These are phyloP conservation scores for Pisolithus thermaeus DNA, from an alignment of 1,284 basidiomycete genomes.

Conservation along the genomic window DNA sequence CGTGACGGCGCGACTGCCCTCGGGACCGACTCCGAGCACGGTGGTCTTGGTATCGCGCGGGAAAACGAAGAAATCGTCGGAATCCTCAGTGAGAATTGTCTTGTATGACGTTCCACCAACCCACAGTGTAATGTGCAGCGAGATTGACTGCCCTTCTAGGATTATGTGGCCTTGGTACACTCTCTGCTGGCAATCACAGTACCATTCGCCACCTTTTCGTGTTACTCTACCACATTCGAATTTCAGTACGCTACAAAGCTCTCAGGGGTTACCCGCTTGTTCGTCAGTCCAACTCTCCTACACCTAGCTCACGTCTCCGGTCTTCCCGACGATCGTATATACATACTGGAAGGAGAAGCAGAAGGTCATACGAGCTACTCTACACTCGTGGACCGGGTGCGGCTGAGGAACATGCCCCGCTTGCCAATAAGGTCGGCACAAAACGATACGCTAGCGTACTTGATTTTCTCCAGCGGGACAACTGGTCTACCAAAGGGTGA, in stretches of 20 bases:
- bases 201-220: constrained; percentile 59
- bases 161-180: constrained; percentile 55
- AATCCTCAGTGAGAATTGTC: constrained; percentile 61
- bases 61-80: constrained; percentile 54
- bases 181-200: constrained; percentile 51
- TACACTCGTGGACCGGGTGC: constrained; percentile 40
- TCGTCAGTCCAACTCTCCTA: constrained; percentile 52
- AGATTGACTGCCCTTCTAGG: constrained; percentile 35
- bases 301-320: constrained; percentile 46
- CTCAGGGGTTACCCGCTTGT: constrained; percentile 52
- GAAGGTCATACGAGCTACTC: constrained; percentile 39
- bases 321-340: constrained; percentile 46
- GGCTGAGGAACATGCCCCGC: constrained; percentile 33
- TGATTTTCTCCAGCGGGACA: constrained; percentile 74
- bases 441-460: constrained; percentile 59
- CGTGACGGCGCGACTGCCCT: constrained; percentile 55
- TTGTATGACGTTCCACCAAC: constrained; percentile 37
- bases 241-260: constrained; percentile 52
- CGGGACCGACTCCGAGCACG: constrained; percentile 36
- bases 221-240: constrained; percentile 63
- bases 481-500: constrained; percentile 71
- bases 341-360: constrained; percentile 43
- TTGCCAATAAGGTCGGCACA: constrained; percentile 42
- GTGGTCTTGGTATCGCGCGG: constrained; percentile 50
- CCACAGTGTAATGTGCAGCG: neutral